phyloP scores from a whole-genome alignment of 768 basidiomycete species.

The Pholiota molesta region DNA sequence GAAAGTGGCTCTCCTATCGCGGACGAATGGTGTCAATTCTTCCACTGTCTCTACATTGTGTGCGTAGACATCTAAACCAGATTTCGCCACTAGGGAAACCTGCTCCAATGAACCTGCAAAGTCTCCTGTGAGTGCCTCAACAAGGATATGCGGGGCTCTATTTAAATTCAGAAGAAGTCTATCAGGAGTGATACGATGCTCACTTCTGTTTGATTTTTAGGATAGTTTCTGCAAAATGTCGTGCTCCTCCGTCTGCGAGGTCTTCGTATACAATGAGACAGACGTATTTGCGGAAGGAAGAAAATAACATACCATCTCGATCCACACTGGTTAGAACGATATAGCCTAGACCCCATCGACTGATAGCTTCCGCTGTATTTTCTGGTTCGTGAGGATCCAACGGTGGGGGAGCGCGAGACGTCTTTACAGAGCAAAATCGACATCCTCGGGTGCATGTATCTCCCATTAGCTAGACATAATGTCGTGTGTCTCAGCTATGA shows the following conservation, averaged over 20 bases:
- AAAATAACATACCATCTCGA: conserved; percentile 74
- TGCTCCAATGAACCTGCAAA: conserved; percentile 80
- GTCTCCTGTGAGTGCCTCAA: conserved; percentile 96
- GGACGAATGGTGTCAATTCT: conserved; percentile 89
- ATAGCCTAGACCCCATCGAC: conserved; percentile 97
- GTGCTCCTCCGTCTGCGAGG: conserved; percentile 87
- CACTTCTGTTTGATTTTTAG: conserved; percentile 95
- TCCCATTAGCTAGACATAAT: conserved; percentile 81
- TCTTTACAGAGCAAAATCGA: conserved; percentile 97
- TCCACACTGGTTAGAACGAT: conserved; percentile 97
- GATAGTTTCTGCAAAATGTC: conserved; percentile 96
- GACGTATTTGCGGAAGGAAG: neutral
- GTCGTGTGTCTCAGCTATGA: too few relatives aligned
- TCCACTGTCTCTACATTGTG: conserved; percentile 99
- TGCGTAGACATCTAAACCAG: conserved; percentile 96
- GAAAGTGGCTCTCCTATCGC: conserved; percentile 93
- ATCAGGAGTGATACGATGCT: conserved; percentile 19
- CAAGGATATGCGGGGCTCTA: conserved; percentile 93
- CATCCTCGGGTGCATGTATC: conserved; percentile 99
- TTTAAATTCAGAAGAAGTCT: conserved; percentile 1
- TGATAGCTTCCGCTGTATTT: conserved; percentile 97
- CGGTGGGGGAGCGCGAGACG: conserved; percentile 84
- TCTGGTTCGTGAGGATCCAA: conserved; percentile 97
- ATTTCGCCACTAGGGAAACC: conserved; percentile 83
- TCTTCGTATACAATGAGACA: conserved; percentile 49